Conservation (phyloP, 2,329 filamentous ascomycete species). For the Colletotrichum liaoningense region DNA sequence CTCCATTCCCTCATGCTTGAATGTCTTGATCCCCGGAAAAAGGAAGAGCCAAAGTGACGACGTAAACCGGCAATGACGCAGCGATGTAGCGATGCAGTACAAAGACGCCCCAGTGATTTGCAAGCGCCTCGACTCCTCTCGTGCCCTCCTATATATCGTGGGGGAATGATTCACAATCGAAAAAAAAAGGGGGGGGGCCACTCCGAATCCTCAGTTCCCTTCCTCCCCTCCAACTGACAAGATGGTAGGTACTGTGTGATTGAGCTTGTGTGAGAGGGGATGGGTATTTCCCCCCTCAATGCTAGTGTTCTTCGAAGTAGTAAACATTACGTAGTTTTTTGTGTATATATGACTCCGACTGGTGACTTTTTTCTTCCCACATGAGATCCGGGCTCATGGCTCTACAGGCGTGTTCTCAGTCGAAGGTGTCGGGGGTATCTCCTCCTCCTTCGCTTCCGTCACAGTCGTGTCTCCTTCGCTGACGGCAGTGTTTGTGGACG, state of each 20-base stretch:
- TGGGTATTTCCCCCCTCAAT: constrained; percentile 21
- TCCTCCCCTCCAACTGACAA: background rate
- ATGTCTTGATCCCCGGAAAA: background rate
- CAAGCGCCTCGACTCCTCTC: background rate
- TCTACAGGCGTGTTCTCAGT: constrained; percentile 36
- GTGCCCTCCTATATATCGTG: background rate
- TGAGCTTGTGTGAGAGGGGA: background rate
- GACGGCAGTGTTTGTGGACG: constrained; percentile 46
- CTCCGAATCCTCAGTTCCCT: background rate
- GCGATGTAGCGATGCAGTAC: background rate
- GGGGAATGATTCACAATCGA: background rate
- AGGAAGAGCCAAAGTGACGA: background rate
- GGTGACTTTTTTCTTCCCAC: constrained; percentile 1
- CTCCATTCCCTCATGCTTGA: constrained; percentile 1
- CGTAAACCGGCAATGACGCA: background rate
- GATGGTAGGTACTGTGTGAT: background rate
- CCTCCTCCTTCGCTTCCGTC: constrained; percentile 34
- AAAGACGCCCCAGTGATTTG: background rate
- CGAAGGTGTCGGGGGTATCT: constrained; percentile 35
- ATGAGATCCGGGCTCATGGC: constrained; percentile 32
- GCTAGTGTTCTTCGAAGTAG: constrained; percentile 28
- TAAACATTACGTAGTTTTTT: constrained; percentile 37
- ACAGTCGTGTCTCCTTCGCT: constrained; percentile 34
- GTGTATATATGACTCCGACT: constrained; percentile 33
- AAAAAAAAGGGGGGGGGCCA: background rate